phyloP scores from a whole-genome alignment of 2,329 filamentous ascomycete genomes.

The Xylaria digitata region DNA sequence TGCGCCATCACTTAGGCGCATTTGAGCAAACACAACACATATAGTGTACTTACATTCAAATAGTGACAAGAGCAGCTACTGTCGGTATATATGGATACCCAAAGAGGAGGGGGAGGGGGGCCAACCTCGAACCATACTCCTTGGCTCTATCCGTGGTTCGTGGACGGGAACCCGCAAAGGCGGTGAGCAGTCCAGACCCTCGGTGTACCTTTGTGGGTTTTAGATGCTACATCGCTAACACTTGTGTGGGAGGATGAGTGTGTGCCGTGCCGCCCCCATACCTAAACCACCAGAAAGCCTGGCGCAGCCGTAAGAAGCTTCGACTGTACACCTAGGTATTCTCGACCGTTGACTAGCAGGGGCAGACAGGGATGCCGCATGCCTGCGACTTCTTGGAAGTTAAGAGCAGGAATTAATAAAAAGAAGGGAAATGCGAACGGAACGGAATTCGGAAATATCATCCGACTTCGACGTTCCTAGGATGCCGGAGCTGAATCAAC shows the following conservation, averaged over 20 bases:
- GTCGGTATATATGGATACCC: slow-evolving; percentile 10
- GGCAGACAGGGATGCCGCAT: slow-evolving; percentile 8
- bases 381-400: background rate
- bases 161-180: slow-evolving; percentile 30
- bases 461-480: background rate
- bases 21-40: slow-evolving; percentile 13
- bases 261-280: slow-evolving; percentile 6
- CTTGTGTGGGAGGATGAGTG: slow-evolving; percentile 4
- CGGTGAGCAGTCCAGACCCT: slow-evolving; percentile 29
- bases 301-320: slow-evolving; percentile 6
- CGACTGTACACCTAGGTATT: background rate
- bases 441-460: background rate
- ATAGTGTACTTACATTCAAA: background rate
- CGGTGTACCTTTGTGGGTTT: slow-evolving; percentile 26
- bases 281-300: slow-evolving; percentile 6
- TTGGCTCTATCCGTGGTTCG: slow-evolving; percentile 23
- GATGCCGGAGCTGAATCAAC: slow-evolving; percentile 2
- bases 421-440: background rate
- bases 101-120: slow-evolving; percentile 7
- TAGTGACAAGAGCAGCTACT: slow-evolving; percentile 8
- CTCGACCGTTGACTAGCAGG: slow-evolving; percentile 14
- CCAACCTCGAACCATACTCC: slow-evolving; percentile 12
- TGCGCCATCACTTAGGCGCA: slow-evolving; percentile 1
- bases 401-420: background rate
- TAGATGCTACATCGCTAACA: slow-evolving; percentile 29